Evolutionary conservation across 2,329 filamentous ascomycete genomes (phyloP).

Genomic region (Akanthomyces uredinophilus): DNA sequence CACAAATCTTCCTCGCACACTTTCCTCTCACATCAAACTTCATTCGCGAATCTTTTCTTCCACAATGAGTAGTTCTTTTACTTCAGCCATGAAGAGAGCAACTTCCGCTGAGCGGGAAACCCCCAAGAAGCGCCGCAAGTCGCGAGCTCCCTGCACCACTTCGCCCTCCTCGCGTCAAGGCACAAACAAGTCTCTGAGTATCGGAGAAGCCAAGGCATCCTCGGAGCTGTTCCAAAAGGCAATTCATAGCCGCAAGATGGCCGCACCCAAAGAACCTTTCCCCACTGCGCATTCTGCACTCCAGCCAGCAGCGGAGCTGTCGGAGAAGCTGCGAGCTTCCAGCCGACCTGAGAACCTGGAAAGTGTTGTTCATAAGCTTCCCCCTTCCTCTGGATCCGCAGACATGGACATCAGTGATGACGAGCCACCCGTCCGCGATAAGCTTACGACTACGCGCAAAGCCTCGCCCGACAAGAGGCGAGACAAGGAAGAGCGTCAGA

Average conservation of each 20-base stretch:
- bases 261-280: not conserved
- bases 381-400: not conserved
- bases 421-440: too few species aligned
- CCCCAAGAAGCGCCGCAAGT: constrained; percentile 7
- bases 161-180: not conserved
- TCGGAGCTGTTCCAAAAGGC: not conserved
- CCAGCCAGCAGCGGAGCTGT: not conserved
- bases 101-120: not conserved
- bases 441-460: too few species aligned
- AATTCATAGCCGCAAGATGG: not conserved
- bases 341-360: not conserved
- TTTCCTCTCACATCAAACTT: too few species aligned
- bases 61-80: not conserved
- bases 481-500: not conserved
- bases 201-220: not conserved
- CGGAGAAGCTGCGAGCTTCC: not conserved
- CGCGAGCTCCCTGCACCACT: not conserved
- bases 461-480: too few species aligned
- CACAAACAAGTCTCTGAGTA: not conserved
- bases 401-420: not conserved
- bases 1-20: not conserved
- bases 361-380: not conserved
- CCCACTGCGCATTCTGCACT: not conserved
- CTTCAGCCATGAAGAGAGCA: not conserved
- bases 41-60: not conserved